Evolutionary conservation across 352 stramenopile species (phyloP).

Genomic region (Thraustochytrium striatum): DNA sequence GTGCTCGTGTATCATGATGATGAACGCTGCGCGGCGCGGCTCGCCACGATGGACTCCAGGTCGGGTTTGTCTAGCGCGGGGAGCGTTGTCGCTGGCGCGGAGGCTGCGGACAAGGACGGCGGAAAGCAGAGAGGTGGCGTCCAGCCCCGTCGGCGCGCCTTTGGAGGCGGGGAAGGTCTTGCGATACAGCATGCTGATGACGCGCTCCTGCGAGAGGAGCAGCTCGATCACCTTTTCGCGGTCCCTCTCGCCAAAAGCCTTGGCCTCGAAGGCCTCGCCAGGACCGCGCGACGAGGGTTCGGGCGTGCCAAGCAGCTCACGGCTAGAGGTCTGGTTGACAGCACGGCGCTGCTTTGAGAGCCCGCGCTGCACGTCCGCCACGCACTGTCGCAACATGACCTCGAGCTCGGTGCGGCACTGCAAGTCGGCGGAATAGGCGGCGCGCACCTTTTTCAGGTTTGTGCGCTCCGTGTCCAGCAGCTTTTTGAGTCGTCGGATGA

Average conservation of each 20-base stretch:
- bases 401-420: constrained; percentile 70
- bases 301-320: not conserved
- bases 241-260: constrained; percentile 5
- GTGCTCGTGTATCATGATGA: too few relatives aligned
- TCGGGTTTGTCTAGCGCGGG: too few relatives aligned
- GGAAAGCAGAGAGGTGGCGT: too few relatives aligned
- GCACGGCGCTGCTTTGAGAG: too few relatives aligned
- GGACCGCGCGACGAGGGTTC: not conserved
- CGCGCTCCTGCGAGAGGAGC: constrained; percentile 29
- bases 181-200: constrained; percentile 26
- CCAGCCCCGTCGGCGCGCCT: too few relatives aligned
- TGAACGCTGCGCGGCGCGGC: too few relatives aligned
- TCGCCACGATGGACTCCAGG: too few relatives aligned
- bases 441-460: constrained; percentile 72
- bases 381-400: constrained; percentile 68
- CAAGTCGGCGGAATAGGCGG: constrained; percentile 66
- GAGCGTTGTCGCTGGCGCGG: too few relatives aligned
- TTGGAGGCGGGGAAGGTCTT: constrained; percentile 10
- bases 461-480: constrained; percentile 75
- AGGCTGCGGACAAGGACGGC: too few relatives aligned
- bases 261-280: not conserved
- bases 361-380: constrained; percentile 82
- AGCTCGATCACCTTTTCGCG: constrained; percentile 27
- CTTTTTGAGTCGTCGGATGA: constrained; percentile 81
- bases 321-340: too few relatives aligned